A percentile compares a stretch with the other conserved stretches of the same genome.
These are phyloP conservation scores for Sarocladiaceae sp. DNA, from an alignment of 2,329 filamentous ascomycete species.

Conservation along the genomic window DNA sequence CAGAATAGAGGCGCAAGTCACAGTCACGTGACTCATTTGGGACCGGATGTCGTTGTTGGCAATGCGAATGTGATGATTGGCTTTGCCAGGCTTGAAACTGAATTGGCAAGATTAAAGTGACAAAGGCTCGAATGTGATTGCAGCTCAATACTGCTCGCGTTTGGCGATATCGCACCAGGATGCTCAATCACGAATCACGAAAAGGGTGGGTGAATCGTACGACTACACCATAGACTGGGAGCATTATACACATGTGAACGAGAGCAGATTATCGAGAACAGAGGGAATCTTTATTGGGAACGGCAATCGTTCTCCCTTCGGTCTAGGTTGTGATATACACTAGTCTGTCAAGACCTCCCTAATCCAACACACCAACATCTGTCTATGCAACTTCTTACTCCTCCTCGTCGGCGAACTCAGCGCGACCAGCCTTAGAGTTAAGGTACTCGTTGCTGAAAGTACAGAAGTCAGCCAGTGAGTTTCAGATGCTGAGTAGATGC, in stretches of 20 bases:
- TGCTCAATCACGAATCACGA: too few relatives aligned
- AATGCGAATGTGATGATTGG: not conserved
- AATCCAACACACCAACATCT: slow-evolving; percentile 20
- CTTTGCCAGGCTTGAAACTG: too few relatives aligned
- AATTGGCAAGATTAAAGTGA: too few relatives aligned
- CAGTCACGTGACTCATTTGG: not conserved
- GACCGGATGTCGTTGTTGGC: not conserved
- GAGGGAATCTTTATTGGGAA: slow-evolving; percentile 9
- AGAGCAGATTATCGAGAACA: not conserved
- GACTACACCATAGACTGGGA: too few relatives aligned
- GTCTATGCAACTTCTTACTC: slow-evolving; percentile 29
- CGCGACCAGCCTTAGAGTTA: slow-evolving; percentile 73
- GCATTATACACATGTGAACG: not conserved
- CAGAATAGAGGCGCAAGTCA: not conserved
- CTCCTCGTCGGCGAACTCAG: slow-evolving; percentile 42
- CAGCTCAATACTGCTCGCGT: too few relatives aligned
- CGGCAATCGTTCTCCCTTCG: slow-evolving; percentile 28
- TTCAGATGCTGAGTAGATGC: too few relatives aligned
- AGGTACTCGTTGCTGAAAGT: slow-evolving; percentile 68
- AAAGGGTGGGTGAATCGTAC: too few relatives aligned
- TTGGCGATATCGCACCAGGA: too few relatives aligned
- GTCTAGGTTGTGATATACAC: slow-evolving; percentile 40
- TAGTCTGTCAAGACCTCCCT: slow-evolving; percentile 25
- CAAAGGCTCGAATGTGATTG: too few relatives aligned
- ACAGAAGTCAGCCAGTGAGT: slow-evolving; percentile 14